Conservation (phyloP, 495 filamentous ascomycete genomes). For the Penicillium desertorum region DNA sequence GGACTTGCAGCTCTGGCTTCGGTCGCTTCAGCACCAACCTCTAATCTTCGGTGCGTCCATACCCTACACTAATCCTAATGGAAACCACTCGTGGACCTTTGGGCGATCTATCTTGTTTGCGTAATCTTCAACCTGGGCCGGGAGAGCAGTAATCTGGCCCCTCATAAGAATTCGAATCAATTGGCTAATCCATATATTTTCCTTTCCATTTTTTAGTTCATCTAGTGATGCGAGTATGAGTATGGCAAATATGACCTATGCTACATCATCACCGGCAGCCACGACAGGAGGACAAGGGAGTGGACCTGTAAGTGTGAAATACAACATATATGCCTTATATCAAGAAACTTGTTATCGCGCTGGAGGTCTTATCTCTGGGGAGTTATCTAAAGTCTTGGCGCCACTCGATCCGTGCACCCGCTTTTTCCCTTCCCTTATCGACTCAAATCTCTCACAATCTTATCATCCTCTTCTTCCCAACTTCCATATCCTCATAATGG, state of each 20-base stretch:
- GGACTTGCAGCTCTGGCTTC: conserved; percentile 59
- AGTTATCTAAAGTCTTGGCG: conserved; percentile 34
- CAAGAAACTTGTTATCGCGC: conserved; percentile 5
- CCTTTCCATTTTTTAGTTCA: conserved; percentile 35
- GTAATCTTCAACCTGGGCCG: not conserved
- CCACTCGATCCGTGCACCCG: conserved; percentile 37
- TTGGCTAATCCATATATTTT: conserved; percentile 36
- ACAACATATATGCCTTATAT: conserved; percentile 10
- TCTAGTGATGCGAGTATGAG: conserved; percentile 51
- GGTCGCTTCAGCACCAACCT: conserved; percentile 59
- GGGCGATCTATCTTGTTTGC: conserved; percentile 7
- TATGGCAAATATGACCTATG: conserved; percentile 60
- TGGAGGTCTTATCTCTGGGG: conserved; percentile 15
- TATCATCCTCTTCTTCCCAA: conserved; percentile 42
- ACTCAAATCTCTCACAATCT: conserved; percentile 53
- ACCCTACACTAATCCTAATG: not conserved
- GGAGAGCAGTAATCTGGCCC: conserved; percentile 7
- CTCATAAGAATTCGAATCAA: conserved; percentile 18
- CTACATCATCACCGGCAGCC: conserved; percentile 65
- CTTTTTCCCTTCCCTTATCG: conserved; percentile 42
- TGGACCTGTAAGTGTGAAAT: conserved; percentile 56
- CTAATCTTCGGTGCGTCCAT: conserved; percentile 64
- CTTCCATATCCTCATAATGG: conserved; percentile 47
- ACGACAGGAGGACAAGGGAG: conserved; percentile 65
- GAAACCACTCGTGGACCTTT: not conserved